phyloP scores from a whole-genome alignment of 441 rosid species.

The Arabidopsis lyrata region DNA sequence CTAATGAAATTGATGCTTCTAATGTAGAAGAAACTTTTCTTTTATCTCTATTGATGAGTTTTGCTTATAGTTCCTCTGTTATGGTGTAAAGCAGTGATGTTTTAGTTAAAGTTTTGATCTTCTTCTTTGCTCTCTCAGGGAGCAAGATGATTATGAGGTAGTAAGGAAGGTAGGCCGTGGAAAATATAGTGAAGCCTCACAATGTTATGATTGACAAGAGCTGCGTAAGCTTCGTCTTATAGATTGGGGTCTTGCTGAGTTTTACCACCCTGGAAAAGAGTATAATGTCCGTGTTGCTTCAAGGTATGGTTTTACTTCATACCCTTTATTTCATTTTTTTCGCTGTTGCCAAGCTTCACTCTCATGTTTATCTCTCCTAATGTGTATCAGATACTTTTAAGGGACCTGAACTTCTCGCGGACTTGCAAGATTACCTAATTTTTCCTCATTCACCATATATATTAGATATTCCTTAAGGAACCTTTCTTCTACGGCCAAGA shows the following conservation, averaged over 20 bases:
- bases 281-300: conserved; percentile 97
- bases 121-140: conserved; percentile 50
- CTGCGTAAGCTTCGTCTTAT: conserved; percentile 93
- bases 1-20: background rate
- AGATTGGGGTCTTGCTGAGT: conserved; percentile 99
- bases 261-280: conserved; percentile 94
- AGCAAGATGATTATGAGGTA: conserved; percentile 94
- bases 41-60: background rate
- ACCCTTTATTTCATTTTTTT: background rate
- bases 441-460: background rate
- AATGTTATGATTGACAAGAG: conserved; percentile 98
- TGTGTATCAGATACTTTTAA: conserved; percentile 80
- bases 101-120: conserved; percentile 7
- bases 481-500: conserved; percentile 98
- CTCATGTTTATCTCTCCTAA: conserved; percentile 25
- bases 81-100: background rate
- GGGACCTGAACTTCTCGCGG: conserved; percentile 96
- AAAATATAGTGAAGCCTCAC: conserved; percentile 94
- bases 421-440: conserved; percentile 59
- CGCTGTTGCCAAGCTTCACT: conserved; percentile 11
- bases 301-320: conserved; percentile 55
- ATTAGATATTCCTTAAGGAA: conserved; percentile 93
- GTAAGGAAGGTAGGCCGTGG: conserved; percentile 95
- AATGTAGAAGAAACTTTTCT: background rate
- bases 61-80: background rate